Evolutionary conservation across 164 flowering plant genomes (phyloP).

Genomic region (Chimonanthus salicifolius): DNA sequence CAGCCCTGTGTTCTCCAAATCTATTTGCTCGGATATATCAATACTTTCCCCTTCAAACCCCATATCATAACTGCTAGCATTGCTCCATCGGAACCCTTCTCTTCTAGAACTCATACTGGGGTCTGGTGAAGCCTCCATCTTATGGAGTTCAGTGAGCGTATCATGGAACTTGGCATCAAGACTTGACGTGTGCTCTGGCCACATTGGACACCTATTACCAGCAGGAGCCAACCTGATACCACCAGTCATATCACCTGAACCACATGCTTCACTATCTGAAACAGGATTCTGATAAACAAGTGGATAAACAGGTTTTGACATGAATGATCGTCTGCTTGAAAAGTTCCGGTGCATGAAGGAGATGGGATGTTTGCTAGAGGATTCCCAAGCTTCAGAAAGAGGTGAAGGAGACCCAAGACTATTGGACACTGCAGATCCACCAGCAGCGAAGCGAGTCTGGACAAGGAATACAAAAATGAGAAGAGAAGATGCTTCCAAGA

Average conservation of each 20-base stretch:
- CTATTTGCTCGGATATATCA: conserved; percentile 24
- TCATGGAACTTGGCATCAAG: conserved; percentile 29
- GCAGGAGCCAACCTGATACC: conserved; percentile 22
- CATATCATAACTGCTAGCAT: conserved; percentile 37
- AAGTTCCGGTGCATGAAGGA: conserved; percentile 18
- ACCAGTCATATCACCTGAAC: conserved; percentile 18
- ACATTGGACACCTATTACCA: conserved; percentile 21
- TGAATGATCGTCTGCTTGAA: conserved; percentile 31
- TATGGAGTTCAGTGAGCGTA: conserved; percentile 31
- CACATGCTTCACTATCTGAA: conserved; percentile 29
- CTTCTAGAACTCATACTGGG: conserved; percentile 37
- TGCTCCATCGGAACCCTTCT: conserved; percentile 44
- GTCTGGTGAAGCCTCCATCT: conserved; percentile 36
- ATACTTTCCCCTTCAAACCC: conserved; percentile 33
- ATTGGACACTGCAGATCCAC: conserved; percentile 24
- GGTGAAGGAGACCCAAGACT: conserved; percentile 34
- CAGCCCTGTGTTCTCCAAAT: conserved; percentile 19
- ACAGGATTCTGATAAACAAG: conserved; percentile 35
- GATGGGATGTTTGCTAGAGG: conserved; percentile 26
- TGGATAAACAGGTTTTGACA: conserved; percentile 42
- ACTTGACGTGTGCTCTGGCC: conserved; percentile 22
- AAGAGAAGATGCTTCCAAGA: conserved; percentile 2
- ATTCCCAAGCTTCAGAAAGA: conserved; percentile 38
- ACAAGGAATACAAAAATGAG: conserved; percentile 4
- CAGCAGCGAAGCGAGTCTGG: conserved; percentile 25